Conservation (phyloP, 768 basidiomycete genomes). For the Russula dissimulans region DNA sequence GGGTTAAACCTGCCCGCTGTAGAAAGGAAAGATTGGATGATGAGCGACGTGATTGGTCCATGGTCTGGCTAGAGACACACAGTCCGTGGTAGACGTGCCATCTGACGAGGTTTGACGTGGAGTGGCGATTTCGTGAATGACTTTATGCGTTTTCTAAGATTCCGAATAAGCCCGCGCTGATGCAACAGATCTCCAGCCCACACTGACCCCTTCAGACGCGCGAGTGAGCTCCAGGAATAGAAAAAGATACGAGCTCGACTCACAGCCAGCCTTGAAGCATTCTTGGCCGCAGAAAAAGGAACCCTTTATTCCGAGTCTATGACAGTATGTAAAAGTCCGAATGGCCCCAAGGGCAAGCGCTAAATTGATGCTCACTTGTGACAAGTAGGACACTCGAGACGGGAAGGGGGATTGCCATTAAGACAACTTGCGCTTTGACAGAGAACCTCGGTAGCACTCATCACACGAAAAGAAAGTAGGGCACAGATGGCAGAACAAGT, state of each 20-base stretch:
- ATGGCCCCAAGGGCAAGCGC: background rate
- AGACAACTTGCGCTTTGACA: constrained; percentile 68
- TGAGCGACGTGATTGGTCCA: background rate
- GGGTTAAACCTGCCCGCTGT: constrained; percentile 74
- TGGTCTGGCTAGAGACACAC: constrained; percentile 12
- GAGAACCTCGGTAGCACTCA: constrained; percentile 33
- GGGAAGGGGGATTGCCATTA: constrained; percentile 77
- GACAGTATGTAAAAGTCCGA: constrained; percentile 10
- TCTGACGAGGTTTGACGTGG: constrained; percentile 23
- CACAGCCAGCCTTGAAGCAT: constrained; percentile 93
- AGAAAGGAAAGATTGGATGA: background rate
- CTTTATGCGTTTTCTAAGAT: constrained; percentile 71
- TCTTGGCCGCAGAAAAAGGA: constrained; percentile 93
- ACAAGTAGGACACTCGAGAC: constrained; percentile 89
- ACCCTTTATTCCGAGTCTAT: constrained; percentile 68
- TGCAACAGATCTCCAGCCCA: constrained; percentile 24
- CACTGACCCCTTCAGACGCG: constrained; percentile 10
- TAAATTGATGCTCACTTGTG: constrained; percentile 53
- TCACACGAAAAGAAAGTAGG: constrained; percentile 14
- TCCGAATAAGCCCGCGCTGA: background rate
- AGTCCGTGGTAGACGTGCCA: constrained; percentile 24
- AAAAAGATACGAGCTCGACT: constrained; percentile 28
- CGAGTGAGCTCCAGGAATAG: constrained; percentile 13
- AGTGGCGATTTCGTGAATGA: constrained; percentile 56
- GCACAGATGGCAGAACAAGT: no score